Evolutionary conservation across 2,329 filamentous ascomycete species (phyloP).

Genomic region (Talaromyces sp.): DNA sequence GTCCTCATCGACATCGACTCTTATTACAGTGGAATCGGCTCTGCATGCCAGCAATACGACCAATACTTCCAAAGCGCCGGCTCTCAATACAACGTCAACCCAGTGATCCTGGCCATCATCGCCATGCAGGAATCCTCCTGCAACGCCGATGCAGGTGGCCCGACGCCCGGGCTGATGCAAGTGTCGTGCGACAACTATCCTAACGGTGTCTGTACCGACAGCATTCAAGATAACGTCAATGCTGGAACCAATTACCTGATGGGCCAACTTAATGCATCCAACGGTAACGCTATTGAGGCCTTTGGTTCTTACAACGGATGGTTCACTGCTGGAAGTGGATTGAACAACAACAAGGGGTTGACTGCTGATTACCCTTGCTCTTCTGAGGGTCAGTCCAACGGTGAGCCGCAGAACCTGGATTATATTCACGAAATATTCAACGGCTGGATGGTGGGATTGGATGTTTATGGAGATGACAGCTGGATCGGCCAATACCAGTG

Average conservation of each 20-base stretch:
- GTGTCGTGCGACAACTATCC: conserved; percentile 32
- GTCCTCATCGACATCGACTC: conserved; percentile 14
- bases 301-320: conserved; percentile 34
- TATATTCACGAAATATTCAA: conserved; percentile 33
- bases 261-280: conserved; percentile 17
- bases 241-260: conserved; percentile 28
- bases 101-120: conserved; percentile 30
- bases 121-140: conserved; percentile 34
- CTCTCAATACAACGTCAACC: conserved; percentile 27
- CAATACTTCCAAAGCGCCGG: conserved; percentile 26
- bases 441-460: conserved; percentile 31
- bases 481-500: conserved; percentile 19
- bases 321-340: conserved; percentile 25
- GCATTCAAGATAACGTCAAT: conserved; percentile 30
- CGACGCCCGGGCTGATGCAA: conserved; percentile 33
- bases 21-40: conserved; percentile 15
- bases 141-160: conserved; percentile 28
- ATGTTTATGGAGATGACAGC: conserved; percentile 25
- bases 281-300: conserved; percentile 27
- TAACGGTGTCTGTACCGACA: conserved; percentile 27
- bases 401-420: conserved; percentile 30
- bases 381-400: conserved; percentile 21
- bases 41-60: conserved; percentile 25
- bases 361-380: conserved; percentile 24
- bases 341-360: conserved; percentile 26